Percentiles rank a stretch among this genome's conserved stretches.
phyloP scores from a whole-genome alignment of 768 basidiomycete species.

The Leccinum uliginosum region DNA sequence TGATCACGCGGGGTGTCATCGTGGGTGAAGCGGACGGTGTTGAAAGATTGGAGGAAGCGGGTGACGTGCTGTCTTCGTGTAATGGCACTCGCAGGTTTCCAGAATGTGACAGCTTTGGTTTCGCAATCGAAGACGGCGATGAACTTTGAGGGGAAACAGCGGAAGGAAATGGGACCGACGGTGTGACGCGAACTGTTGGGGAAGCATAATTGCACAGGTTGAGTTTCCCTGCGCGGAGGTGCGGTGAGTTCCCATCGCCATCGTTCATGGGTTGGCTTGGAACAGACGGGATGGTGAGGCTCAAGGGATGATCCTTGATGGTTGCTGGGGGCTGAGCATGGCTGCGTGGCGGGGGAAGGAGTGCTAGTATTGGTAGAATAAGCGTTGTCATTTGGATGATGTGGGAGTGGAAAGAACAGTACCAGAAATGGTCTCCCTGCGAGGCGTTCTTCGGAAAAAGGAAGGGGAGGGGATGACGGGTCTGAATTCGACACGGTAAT shows the following conservation, averaged over 20 bases:
- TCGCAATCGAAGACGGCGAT: background rate
- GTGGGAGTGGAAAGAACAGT: background rate
- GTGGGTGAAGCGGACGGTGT: conserved; percentile 22
- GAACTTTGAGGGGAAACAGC: background rate
- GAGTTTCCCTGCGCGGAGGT: conserved; percentile 20
- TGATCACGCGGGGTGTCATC: conserved; percentile 20
- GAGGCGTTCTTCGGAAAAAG: conserved; percentile 1
- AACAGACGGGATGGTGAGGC: conserved; percentile 3
- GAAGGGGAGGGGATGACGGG: background rate
- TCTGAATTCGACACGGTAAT: conserved; percentile 75
- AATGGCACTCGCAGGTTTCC: background rate
- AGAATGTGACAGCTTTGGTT: background rate
- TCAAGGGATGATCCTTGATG: conserved; percentile 12
- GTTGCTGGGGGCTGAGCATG: background rate
- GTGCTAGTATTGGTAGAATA: conserved; percentile 7
- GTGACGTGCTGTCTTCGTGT: conserved; percentile 20
- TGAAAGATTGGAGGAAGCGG: conserved; percentile 26
- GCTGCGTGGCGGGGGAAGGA: background rate
- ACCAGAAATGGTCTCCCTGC: conserved; percentile 24
- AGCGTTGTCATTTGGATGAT: background rate
- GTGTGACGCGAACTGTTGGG: conserved; percentile 12
- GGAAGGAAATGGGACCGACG: conserved; percentile 4
- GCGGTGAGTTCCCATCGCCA: background rate
- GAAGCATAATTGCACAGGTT: conserved; percentile 32
- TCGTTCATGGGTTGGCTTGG: background rate